Base-by-base conservation (phyloP, 1,284 basidiomycete species). In the Blastosporella zonata region DNA sequence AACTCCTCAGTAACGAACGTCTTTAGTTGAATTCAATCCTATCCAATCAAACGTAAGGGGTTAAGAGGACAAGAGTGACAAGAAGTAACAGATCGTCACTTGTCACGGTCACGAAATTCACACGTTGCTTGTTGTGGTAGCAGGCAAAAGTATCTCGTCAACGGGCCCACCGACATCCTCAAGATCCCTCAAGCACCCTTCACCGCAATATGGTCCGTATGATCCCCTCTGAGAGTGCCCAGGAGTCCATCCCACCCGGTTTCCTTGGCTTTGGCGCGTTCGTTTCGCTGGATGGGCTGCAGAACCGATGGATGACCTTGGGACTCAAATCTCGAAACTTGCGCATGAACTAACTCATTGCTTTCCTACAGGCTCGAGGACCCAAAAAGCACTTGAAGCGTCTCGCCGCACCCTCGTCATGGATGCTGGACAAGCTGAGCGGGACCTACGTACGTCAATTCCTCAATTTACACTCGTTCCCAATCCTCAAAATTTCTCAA, bases 311-410 rank as follows among this genome's bases (percentile, higher is more conserved):
- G 71, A 73, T 73, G 65, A 71, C 62, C 62, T 60, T 63, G 33
- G 54, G 55, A 55, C 57, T 51, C 45, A 2, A 21, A 47, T 34
- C 40, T n/a, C 25, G 45, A 39, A 44, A 43, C 28, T 34, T 43
- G 33, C 18, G 45, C 46, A 20, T 41, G 35, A 40, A 23, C 55
- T 54, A 45, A 54, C 57, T 49, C 45, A 38, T 44, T 43, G 55
- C 41, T 44, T 42, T 62, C 52, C 52, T 46, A 42, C 55, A 93
- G 92, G 92, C 83, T 68, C 87, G 95, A 74, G 96, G 96, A 87
- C 96, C 96, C 62, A 96, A 93, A 88, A 98, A 98, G 79, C 96
- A 99, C 73, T 83, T 98, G 78, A 97, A 97, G 84, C 92, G 96
- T 69, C 85, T 98, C 60, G 86, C 88, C 63, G 97, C 97, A 62